Percentiles rank a stretch among this genome's conserved stretches.
Evolutionary conservation across 2,329 filamentous ascomycete species (phyloP).

Genomic region (Plectosphaerella sp.): DNA sequence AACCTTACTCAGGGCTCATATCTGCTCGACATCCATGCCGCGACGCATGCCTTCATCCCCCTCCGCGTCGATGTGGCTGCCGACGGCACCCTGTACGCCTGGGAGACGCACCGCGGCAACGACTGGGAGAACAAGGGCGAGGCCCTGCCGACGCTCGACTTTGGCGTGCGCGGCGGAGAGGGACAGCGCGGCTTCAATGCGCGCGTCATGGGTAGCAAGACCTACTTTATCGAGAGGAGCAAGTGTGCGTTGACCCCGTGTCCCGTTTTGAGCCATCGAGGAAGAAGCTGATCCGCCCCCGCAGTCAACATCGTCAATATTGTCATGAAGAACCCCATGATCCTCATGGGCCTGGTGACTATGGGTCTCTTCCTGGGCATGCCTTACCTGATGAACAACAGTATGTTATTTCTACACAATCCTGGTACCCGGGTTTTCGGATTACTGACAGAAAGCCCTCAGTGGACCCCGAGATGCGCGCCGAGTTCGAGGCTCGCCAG

Average conservation of each 20-base stretch:
- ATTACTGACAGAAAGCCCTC: conserved; percentile 6
- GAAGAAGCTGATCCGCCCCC: background rate
- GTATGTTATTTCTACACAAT: conserved; percentile 48
- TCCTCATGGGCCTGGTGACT: conserved; percentile 80
- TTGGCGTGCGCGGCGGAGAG: conserved; percentile 7
- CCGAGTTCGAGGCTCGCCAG: conserved; percentile 88
- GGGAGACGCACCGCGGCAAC: conserved; percentile 85
- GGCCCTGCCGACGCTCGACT: conserved; percentile 27
- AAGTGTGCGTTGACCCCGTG: conserved; percentile 58
- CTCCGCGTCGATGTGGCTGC: conserved; percentile 69
- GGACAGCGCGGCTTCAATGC: conserved; percentile 51
- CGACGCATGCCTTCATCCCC: conserved; percentile 71
- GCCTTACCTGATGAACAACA: conserved; percentile 94
- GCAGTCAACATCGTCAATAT: conserved; percentile 75
- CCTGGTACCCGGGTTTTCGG: background rate
- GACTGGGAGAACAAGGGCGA: conserved; percentile 86
- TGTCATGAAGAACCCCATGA: conserved; percentile 87
- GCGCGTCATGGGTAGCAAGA: conserved; percentile 58
- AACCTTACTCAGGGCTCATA: conserved; percentile 72
- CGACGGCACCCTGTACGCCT: conserved; percentile 52
- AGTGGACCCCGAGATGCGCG: conserved; percentile 97
- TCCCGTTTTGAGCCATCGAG: background rate
- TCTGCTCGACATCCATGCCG: conserved; percentile 74
- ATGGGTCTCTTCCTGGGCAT: conserved; percentile 84
- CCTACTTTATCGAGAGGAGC: conserved; percentile 71